Evolutionary conservation across 1,284 basidiomycete genomes (phyloP).

Genomic region (Tremellales sp.): DNA sequence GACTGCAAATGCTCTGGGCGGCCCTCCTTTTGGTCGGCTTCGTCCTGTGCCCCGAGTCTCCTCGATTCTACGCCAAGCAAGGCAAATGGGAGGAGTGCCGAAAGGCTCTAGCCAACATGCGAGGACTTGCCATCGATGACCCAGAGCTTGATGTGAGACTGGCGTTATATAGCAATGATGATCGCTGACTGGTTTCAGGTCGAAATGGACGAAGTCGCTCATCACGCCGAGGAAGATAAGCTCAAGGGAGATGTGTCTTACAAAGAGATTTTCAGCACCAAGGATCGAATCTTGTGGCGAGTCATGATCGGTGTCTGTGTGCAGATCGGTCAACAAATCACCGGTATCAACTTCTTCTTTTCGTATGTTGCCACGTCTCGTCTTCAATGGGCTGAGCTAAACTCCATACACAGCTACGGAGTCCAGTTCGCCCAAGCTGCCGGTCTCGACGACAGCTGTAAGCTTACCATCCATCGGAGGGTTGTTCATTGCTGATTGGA

Average conservation of each 20-base stretch:
- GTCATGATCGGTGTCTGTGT: constrained; percentile 45
- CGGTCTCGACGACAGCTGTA: constrained; percentile 45
- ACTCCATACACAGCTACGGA: constrained; percentile 34
- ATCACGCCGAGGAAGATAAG: constrained; percentile 40
- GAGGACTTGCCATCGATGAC: constrained; percentile 43
- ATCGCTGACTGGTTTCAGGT: constrained; percentile 8
- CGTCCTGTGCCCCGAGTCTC: constrained; percentile 49
- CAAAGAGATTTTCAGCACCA: constrained; percentile 46
- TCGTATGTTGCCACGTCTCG: constrained; percentile 3
- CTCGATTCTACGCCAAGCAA: constrained; percentile 48
- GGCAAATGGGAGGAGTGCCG: constrained; percentile 46
- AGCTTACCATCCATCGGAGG: constrained; percentile 3
- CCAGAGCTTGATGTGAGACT: constrained; percentile 33
- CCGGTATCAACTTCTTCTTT: constrained; percentile 47
- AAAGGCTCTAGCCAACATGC: constrained; percentile 47
- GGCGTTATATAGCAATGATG: not conserved
- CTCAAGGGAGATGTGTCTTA: constrained; percentile 41
- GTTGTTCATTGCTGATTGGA: not conserved
- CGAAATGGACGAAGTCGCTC: constrained; percentile 47
- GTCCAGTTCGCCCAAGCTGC: constrained; percentile 46
- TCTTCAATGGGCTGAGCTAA: not conserved
- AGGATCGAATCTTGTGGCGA: constrained; percentile 49
- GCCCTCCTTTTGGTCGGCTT: constrained; percentile 47
- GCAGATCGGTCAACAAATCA: constrained; percentile 47
- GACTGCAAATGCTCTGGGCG: constrained; percentile 36